These are phyloP conservation scores for Puccinia horiana DNA, from an alignment of 1,284 basidiomycete species.

Conservation along the genomic window DNA sequence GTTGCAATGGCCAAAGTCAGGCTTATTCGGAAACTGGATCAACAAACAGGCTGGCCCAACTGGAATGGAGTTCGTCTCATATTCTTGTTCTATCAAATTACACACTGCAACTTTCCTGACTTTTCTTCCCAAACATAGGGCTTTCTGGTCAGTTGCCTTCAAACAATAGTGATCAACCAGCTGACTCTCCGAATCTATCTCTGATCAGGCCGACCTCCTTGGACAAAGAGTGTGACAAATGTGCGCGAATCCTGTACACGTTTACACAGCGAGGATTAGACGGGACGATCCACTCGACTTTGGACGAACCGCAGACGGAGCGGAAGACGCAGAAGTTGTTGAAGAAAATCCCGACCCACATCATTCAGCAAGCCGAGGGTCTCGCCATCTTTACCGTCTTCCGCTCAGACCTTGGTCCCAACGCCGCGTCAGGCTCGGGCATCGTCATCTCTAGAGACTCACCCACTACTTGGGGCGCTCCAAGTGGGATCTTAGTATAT, in stretches of 20 bases:
- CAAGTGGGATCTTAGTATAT: slow-evolving; percentile 53
- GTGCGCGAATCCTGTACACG: slow-evolving; percentile 51
- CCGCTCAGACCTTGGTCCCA: slow-evolving; percentile 6
- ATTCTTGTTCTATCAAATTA: background rate
- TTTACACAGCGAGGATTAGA: slow-evolving; percentile 43
- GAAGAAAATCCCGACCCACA: slow-evolving; percentile 56
- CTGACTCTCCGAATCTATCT: background rate
- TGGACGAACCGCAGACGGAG: slow-evolving; percentile 49
- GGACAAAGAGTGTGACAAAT: slow-evolving; percentile 51
- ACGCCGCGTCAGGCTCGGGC: slow-evolving; percentile 22
- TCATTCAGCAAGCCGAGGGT: slow-evolving; percentile 42
- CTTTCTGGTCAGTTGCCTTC: slow-evolving; percentile 1
- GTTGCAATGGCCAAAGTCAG: slow-evolving; percentile 27
- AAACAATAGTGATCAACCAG: background rate
- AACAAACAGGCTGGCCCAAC: slow-evolving; percentile 31
- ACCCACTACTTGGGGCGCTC: slow-evolving; percentile 52
- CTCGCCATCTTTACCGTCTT: slow-evolving; percentile 58
- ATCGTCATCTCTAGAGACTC: slow-evolving; percentile 52
- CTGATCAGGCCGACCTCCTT: slow-evolving; percentile 49
- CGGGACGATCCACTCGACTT: slow-evolving; percentile 21
- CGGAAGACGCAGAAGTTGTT: slow-evolving; percentile 57
- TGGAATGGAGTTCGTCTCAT: background rate
- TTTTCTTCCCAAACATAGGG: background rate
- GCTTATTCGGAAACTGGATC: slow-evolving; percentile 30
- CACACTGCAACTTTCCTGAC: background rate